Evolutionary conservation across 768 basidiomycete genomes (phyloP).

Genomic region (Leccinum fibrillosum): DNA sequence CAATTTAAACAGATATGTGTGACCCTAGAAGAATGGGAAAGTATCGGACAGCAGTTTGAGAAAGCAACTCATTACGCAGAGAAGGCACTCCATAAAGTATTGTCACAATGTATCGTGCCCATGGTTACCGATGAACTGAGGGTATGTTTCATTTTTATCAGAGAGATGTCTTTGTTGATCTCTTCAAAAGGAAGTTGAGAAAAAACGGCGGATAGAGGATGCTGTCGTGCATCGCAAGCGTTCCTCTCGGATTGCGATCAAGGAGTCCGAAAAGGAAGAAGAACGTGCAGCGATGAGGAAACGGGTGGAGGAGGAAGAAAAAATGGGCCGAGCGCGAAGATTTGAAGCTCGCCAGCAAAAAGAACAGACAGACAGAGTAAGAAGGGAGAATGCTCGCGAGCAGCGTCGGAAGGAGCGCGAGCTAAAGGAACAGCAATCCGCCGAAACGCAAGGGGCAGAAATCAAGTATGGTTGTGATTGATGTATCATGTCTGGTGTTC

Average conservation of each 20-base stretch:
- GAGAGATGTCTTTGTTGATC: slow-evolving; percentile 2
- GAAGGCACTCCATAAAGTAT: slow-evolving; percentile 68
- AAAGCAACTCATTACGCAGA: slow-evolving; percentile 78
- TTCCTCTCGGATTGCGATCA: slow-evolving; percentile 81
- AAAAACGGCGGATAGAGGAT: slow-evolving; percentile 62
- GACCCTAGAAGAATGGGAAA: slow-evolving; percentile 83
- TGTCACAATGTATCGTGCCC: slow-evolving; percentile 68
- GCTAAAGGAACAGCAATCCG: slow-evolving; percentile 21
- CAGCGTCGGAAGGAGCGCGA: slow-evolving; percentile 38
- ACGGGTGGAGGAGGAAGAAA: slow-evolving; percentile 66
- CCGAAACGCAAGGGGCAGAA: slow-evolving; percentile 8
- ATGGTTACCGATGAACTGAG: slow-evolving; percentile 62
- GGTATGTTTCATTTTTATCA: slow-evolving; percentile 35
- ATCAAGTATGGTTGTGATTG: slow-evolving; percentile 11
- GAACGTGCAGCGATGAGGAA: slow-evolving; percentile 56
- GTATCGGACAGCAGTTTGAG: slow-evolving; percentile 69
- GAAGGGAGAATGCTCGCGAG: slow-evolving; percentile 61
- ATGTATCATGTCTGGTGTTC: slow-evolving; percentile 4
- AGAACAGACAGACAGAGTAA: slow-evolving; percentile 52
- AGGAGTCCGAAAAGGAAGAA: slow-evolving; percentile 77
- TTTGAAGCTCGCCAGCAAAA: slow-evolving; percentile 53
- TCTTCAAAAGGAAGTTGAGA: slow-evolving; percentile 53
- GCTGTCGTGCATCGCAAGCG: slow-evolving; percentile 84
- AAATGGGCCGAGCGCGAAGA: slow-evolving; percentile 58
- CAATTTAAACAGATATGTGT: slow-evolving; percentile 64